Evolutionary conservation across 257 asterid species (phyloP).

Genomic region (Nicotiana attenuata): DNA sequence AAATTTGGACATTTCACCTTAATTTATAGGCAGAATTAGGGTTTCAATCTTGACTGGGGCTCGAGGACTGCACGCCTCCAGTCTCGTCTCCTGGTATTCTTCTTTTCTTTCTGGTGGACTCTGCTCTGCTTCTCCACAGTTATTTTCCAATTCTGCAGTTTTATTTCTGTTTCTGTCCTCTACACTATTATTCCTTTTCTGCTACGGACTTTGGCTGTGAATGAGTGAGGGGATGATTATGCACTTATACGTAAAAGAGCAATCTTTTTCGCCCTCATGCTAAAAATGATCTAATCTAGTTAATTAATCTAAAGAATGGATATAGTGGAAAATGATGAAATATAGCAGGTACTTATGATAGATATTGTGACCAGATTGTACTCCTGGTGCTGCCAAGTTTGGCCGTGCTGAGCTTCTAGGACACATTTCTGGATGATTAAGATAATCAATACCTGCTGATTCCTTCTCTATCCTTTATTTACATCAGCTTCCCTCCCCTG

Average conservation of each 20-base stretch:
- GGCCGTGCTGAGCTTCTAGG: constrained; percentile 19
- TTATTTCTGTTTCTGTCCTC: neutral
- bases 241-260: neutral
- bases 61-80: neutral
- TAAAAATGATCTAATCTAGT: neutral
- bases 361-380: constrained; percentile 8
- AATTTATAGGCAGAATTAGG: neutral
- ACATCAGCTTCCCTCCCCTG: neutral
- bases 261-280: neutral
- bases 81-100: neutral
- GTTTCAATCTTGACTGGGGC: neutral
- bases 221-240: neutral
- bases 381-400: constrained; percentile 15
- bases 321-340: constrained; percentile 20
- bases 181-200: neutral
- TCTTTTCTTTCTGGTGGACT: neutral
- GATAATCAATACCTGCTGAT: constrained; percentile 6
- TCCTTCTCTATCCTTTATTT: constrained; percentile 6
- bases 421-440: constrained; percentile 6
- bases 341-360: constrained; percentile 26
- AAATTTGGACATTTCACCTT: neutral
- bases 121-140: neutral
- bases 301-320: neutral
- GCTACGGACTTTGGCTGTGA: neutral
- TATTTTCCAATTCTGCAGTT: neutral